Percentiles rank a stretch among this genome's conserved stretches.
These are phyloP conservation scores for Ramularia endophylla DNA, from an alignment of 2,329 filamentous ascomycete genomes.

Conservation along the genomic window DNA sequence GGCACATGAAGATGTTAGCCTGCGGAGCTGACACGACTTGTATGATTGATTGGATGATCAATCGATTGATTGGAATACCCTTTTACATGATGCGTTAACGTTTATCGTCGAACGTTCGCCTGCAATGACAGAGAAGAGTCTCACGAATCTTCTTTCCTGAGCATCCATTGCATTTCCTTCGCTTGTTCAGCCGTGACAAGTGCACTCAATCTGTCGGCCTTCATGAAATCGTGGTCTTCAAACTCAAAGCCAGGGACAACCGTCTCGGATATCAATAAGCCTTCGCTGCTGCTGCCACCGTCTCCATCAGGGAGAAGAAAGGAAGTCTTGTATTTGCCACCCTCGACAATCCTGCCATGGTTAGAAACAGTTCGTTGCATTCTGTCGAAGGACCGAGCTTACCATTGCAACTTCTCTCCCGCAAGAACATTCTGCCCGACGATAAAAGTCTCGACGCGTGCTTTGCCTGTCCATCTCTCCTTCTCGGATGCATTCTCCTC, in stretches of 20 bases:
- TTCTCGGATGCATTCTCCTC: slow-evolving; percentile 51
- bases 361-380: too few species aligned
- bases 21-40: too few species aligned
- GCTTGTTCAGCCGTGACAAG: slow-evolving; percentile 49
- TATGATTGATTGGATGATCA: too few species aligned
- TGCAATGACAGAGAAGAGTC: neutral
- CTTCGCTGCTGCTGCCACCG: slow-evolving; percentile 34
- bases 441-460: slow-evolving; percentile 56
- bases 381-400: too few species aligned
- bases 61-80: too few species aligned
- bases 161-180: slow-evolving; percentile 42
- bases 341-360: slow-evolving; percentile 54
- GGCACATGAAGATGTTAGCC: too few species aligned
- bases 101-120: neutral
- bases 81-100: neutral
- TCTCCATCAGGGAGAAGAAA: slow-evolving; percentile 49
- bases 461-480: slow-evolving; percentile 35
- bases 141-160: slow-evolving; percentile 24
- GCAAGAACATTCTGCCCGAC: slow-evolving; percentile 53
- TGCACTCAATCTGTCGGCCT: slow-evolving; percentile 43
- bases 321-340: slow-evolving; percentile 61
- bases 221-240: slow-evolving; percentile 62
- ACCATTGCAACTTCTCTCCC: slow-evolving; percentile 44
- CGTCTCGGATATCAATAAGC: slow-evolving; percentile 61
- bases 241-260: slow-evolving; percentile 64